These are phyloP conservation scores for Begonia masoniana DNA, from an alignment of 306 rosid genomes.

Conservation along the genomic window DNA sequence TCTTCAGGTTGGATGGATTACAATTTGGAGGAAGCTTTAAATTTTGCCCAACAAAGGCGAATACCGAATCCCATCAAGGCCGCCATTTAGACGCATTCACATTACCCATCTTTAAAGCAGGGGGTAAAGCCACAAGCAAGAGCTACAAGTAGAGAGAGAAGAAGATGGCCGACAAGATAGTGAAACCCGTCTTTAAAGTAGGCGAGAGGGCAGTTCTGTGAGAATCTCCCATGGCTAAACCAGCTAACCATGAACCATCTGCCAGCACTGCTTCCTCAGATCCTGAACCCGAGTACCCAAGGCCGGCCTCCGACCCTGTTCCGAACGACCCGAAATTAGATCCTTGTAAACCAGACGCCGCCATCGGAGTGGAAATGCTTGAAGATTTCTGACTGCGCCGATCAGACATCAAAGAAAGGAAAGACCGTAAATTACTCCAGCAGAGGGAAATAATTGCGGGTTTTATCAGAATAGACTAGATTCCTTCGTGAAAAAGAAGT, in stretches of 20 bases:
- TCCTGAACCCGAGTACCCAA: constrained; percentile 11
- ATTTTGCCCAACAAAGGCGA: constrained; percentile 12
- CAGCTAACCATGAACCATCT: constrained; percentile 90
- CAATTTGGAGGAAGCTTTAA: constrained; percentile 39
- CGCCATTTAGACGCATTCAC: constrained; percentile 32
- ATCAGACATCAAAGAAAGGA: too few species aligned
- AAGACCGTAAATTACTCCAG: neutral
- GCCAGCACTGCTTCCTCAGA: constrained; percentile 26
- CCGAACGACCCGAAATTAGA: constrained; percentile 9
- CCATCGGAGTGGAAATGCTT: constrained; percentile 28
- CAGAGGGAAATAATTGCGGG: too few species aligned
- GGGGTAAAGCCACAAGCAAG: constrained; percentile 10
- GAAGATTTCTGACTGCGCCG: constrained; percentile 38
- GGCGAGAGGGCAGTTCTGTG: constrained; percentile 17
- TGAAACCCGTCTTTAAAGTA: neutral
- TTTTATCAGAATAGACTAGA: too few species aligned
- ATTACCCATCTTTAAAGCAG: constrained; percentile 8
- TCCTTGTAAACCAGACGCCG: constrained; percentile 14
- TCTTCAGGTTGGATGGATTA: constrained; percentile 27
- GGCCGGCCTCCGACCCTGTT: constrained; percentile 13
- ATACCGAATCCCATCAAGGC: constrained; percentile 6
- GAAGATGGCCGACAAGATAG: constrained; percentile 5
- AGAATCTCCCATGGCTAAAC: constrained; percentile 93
- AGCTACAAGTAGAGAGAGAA: constrained; percentile 21
- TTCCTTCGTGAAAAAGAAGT: too few species aligned